phyloP scores from a whole-genome alignment of 345 rosid species.

The Eucalyptus sideroxylon region DNA sequence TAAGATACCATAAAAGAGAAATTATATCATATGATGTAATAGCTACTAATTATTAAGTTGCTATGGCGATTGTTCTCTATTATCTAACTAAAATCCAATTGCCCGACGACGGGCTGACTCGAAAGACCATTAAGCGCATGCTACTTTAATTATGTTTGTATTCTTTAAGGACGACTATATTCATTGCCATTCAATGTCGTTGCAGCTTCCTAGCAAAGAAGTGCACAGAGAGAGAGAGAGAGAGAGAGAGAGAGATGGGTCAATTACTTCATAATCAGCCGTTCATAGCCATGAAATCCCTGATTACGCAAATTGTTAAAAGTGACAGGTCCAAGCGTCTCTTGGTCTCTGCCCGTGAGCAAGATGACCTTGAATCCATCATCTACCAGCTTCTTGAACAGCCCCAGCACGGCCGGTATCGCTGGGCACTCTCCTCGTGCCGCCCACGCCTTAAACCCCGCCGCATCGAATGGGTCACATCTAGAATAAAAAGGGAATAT shows the following conservation, averaged over 20 bases:
- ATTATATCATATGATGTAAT: not conserved
- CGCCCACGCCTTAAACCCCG: slow-evolving; percentile 66
- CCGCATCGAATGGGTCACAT: slow-evolving; percentile 77
- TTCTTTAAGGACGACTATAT: too few species aligned
- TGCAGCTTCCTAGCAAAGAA: too few species aligned
- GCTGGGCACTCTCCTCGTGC: slow-evolving; percentile 58
- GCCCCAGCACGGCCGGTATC: slow-evolving; percentile 38
- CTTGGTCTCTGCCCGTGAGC: slow-evolving; percentile 68
- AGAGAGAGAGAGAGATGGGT: not conserved
- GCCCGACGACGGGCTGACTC: not conserved
- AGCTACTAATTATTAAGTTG: not conserved
- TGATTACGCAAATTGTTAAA: slow-evolving; percentile 39
- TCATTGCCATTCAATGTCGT: too few species aligned
- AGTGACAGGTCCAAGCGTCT: slow-evolving; percentile 43
- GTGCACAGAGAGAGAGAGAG: not conserved
- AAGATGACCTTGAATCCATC: slow-evolving; percentile 62
- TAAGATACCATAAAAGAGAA: not conserved
- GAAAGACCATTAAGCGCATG: not conserved
- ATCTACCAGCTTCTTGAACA: slow-evolving; percentile 30
- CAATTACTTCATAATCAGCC: slow-evolving; percentile 61
- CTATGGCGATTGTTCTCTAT: not conserved
- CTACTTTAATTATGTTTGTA: too few species aligned
- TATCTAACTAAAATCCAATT: not conserved
- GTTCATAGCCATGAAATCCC: slow-evolving; percentile 60
- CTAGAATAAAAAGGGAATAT: slow-evolving; percentile 4